phyloP scores from a whole-genome alignment of 352 stramenopile species.

The Globisporangium heterothallicum region DNA sequence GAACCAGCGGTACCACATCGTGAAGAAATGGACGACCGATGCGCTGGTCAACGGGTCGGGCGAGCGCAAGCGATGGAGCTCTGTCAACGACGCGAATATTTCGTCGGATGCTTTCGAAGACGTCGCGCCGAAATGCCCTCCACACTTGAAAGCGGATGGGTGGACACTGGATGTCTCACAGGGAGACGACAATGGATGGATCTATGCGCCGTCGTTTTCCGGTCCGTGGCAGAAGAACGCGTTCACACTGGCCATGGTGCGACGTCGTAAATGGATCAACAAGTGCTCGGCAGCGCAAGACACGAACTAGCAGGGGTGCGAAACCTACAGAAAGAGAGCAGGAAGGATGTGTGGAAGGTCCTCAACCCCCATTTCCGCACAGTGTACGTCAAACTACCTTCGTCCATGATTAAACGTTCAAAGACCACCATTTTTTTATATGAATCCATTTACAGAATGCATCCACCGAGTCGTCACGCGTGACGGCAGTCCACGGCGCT shows the following conservation, averaged over 20 bases:
- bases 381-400: background rate
- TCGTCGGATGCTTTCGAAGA: slow-evolving; percentile 66
- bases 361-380: background rate
- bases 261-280: slow-evolving; percentile 82
- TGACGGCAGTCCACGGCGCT: no score
- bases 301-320: no score
- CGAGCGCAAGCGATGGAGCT: slow-evolving; percentile 73
- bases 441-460: no score
- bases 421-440: no score
- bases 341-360: no score
- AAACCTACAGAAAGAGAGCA: no score
- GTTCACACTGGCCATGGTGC: slow-evolving; percentile 73
- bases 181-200: slow-evolving; percentile 80
- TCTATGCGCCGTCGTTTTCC: slow-evolving; percentile 73
- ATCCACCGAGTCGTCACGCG: no score
- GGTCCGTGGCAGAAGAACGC: slow-evolving; percentile 73
- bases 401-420: background rate
- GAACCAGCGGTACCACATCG: slow-evolving; percentile 74
- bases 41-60: slow-evolving; percentile 36
- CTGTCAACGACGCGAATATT: slow-evolving; percentile 47
- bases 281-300: slow-evolving; percentile 29
- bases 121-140: slow-evolving; percentile 55
- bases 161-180: slow-evolving; percentile 76
- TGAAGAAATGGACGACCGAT: slow-evolving; percentile 74
- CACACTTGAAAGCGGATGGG: slow-evolving; percentile 46